Conservation (phyloP, 352 stramenopile species). For the Ochromonadaceae sp. region DNA sequence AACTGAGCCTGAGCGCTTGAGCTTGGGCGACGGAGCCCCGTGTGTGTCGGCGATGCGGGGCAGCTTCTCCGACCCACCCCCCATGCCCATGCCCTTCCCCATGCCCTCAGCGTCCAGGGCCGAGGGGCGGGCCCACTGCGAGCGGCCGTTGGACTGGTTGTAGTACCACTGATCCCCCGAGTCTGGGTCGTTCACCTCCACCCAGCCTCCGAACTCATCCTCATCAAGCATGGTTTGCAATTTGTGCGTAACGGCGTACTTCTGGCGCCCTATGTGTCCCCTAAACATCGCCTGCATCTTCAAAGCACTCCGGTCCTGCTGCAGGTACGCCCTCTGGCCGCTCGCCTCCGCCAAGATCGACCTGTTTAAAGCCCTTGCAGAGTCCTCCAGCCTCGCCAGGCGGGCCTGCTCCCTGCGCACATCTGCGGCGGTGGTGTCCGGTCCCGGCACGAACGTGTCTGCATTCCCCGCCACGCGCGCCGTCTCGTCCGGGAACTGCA, state of each 20-base stretch:
- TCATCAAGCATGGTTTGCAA: no score
- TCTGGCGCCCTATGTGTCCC: slow-evolving; percentile 29
- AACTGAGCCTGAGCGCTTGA: no score
- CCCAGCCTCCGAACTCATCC: neutral
- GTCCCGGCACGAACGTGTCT: slow-evolving; percentile 19
- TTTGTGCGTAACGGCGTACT: slow-evolving; percentile 19
- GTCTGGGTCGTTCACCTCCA: slow-evolving; percentile 33
- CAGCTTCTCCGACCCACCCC: slow-evolving; percentile 28
- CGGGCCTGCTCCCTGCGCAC: slow-evolving; percentile 9
- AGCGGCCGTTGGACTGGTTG: slow-evolving; percentile 31
- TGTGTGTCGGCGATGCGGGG: no score
- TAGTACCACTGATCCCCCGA: slow-evolving; percentile 38
- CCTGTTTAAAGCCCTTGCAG: neutral
- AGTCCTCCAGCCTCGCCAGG: neutral
- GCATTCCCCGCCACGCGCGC: slow-evolving; percentile 5
- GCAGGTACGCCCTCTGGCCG: slow-evolving; percentile 20
- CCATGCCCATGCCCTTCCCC: slow-evolving; percentile 22
- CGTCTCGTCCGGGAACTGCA: slow-evolving; percentile 22
- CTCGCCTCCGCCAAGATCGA: slow-evolving; percentile 7
- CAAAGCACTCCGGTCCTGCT: slow-evolving; percentile 26
- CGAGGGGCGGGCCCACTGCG: slow-evolving; percentile 29
- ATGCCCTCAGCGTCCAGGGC: neutral
- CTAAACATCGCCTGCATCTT: slow-evolving; percentile 30
- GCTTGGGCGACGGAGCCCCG: no score
- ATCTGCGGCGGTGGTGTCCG: slow-evolving; percentile 2